Percentiles rank a stretch among this genome's conserved stretches.
phyloP scores from a whole-genome alignment of 129 eudicot species.

The Pittosporum tobira region DNA sequence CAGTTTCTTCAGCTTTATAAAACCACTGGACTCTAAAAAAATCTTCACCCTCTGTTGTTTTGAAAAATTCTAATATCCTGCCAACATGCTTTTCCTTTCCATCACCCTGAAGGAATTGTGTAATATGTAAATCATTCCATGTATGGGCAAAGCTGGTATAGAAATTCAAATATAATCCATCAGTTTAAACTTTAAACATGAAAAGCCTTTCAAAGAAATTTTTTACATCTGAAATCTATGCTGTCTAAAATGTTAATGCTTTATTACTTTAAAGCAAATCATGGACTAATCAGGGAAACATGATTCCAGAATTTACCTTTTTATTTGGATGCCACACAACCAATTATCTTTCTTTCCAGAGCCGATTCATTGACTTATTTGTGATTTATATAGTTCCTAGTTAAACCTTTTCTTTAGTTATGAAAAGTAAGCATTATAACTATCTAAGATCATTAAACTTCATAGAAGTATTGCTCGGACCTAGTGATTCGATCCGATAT shows the following conservation, averaged over 20 bases:
- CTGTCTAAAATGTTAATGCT: background rate
- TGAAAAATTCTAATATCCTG: slow-evolving; percentile 74
- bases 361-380: too few species aligned
- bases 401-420: too few species aligned
- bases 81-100: slow-evolving; percentile 66
- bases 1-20: slow-evolving; percentile 85
- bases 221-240: background rate
- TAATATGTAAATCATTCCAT: slow-evolving; percentile 18
- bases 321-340: background rate
- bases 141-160: slow-evolving; percentile 17
- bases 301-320: too few species aligned
- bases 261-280: background rate
- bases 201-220: background rate
- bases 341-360: background rate
- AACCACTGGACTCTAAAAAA: slow-evolving; percentile 93
- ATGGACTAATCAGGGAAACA: too few species aligned
- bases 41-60: slow-evolving; percentile 58
- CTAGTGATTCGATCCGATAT: too few species aligned
- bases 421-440: too few species aligned
- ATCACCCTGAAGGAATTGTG: slow-evolving; percentile 60
- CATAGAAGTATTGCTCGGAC: too few species aligned
- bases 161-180: slow-evolving; percentile 5
- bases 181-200: background rate
- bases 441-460: too few species aligned
- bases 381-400: too few species aligned